These are phyloP conservation scores for Mycocentrospora acerina DNA, from an alignment of 2,329 filamentous ascomycete species.

Conservation along the genomic window DNA sequence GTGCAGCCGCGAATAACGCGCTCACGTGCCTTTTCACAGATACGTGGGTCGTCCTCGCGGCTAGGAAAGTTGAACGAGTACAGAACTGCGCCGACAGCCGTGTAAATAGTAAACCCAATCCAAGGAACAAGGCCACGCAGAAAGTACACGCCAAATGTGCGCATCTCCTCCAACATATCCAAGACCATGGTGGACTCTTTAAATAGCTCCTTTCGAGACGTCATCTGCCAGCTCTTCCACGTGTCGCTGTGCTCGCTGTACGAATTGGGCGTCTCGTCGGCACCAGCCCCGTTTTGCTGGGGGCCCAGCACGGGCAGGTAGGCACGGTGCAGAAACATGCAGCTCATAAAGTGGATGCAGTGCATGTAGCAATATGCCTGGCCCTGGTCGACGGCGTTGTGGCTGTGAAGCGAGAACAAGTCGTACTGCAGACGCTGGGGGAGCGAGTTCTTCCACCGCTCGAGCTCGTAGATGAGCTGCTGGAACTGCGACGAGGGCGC, in stretches of 20 bases:
- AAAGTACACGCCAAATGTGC: constrained; percentile 44
- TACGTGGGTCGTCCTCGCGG: constrained; percentile 36
- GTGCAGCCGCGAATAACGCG: constrained; percentile 40
- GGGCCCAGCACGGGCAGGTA: constrained; percentile 43
- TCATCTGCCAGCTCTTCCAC: constrained; percentile 43
- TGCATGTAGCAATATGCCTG: constrained; percentile 47
- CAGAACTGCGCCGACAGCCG: constrained; percentile 44
- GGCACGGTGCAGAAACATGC: constrained; percentile 45
- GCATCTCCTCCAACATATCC: constrained; percentile 46
- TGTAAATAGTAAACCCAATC: constrained; percentile 47
- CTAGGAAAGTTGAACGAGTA: constrained; percentile 44
- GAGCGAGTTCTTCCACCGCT: constrained; percentile 39
- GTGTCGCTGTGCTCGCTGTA: constrained; percentile 35
- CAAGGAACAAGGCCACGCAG: constrained; percentile 44
- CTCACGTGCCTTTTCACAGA: constrained; percentile 34
- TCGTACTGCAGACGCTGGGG: constrained; percentile 41
- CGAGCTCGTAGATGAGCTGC: constrained; percentile 37
- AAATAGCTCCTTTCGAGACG: constrained; percentile 40
- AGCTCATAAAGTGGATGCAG: constrained; percentile 45
- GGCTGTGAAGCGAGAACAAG: constrained; percentile 41
- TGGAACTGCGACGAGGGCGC: constrained; percentile 38
- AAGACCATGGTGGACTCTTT: constrained; percentile 40
- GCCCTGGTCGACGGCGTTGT: constrained; percentile 46
- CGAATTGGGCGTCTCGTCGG: constrained; percentile 35
- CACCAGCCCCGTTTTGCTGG: constrained; percentile 23